phyloP scores from a whole-genome alignment of 805 yeast species.

The Saccharomyces mikatae region DNA sequence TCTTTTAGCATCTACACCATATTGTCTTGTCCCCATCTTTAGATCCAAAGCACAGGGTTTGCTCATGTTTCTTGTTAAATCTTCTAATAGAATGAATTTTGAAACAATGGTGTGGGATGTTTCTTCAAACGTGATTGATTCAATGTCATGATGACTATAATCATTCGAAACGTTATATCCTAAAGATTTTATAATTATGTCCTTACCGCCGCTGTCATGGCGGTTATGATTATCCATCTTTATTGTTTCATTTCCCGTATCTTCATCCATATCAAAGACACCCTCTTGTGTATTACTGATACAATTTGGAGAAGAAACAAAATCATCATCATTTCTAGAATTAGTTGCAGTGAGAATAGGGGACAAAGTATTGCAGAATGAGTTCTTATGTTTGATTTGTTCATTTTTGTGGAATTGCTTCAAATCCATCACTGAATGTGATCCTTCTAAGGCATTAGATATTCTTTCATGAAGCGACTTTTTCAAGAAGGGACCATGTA shows the following conservation, averaged over 20 bases:
- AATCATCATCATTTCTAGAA: neutral
- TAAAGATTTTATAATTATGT: neutral
- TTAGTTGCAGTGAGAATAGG: neutral
- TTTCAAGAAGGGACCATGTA: constrained; percentile 13
- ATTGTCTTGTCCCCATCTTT: constrained; percentile 97
- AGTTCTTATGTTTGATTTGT: neutral
- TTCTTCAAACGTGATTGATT: constrained; percentile 19
- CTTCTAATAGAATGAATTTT: constrained; percentile 81
- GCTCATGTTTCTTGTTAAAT: constrained; percentile 72
- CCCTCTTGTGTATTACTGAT: constrained; percentile 11
- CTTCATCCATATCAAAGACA: constrained; percentile 15
- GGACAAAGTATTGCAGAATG: neutral
- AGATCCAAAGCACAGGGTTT: constrained; percentile 89
- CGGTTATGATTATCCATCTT: neutral
- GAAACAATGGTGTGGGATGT: constrained; percentile 28
- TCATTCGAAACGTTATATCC: constrained; percentile 1
- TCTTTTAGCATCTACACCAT: constrained; percentile 82
- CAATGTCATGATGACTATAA: constrained; percentile 8
- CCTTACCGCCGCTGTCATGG: neutral
- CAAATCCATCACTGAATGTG: constrained; percentile 28
- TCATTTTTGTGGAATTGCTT: constrained; percentile 25
- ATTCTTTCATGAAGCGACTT: constrained; percentile 19
- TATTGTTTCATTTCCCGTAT: neutral
- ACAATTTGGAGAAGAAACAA: constrained; percentile 1
- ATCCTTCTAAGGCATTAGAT: constrained; percentile 23